Evolutionary conservation across 768 basidiomycete genomes (phyloP), one percentile per base, ranked within the genome.

Genomic region (Pleurotus tuoliensis): DNA sequence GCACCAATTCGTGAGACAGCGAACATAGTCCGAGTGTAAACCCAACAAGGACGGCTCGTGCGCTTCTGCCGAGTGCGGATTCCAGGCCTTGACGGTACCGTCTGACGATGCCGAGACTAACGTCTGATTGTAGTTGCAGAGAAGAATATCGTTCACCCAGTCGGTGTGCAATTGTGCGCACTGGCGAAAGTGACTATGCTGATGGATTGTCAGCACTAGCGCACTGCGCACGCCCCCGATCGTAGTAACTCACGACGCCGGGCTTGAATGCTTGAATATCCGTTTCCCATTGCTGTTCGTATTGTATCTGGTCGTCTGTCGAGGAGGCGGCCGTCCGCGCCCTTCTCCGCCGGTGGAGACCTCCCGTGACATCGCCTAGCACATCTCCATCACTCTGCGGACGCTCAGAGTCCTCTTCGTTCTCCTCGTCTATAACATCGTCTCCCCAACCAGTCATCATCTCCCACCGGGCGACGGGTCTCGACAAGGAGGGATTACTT

Each of bases 51-150:
- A 73, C 2, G 94, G 91, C 48, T 88, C 84, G 4, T 80, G 71
- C 6, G 81, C 73, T 15, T 76, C 66, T 11, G 74, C 61, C 0
- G 83, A 76, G 66, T 98, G 94, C 0, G 96, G 96, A 53, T 79
- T 86, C 96, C 97, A 98, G 0, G 93, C 85, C 65, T 94, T 90
- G 62, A 99, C 77, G 11, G 94, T 93, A 15, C 95, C 94, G 66
- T 98, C 96, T 2, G 95, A 96, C 0, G 97, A 98, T 0, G 92
- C 94, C 56, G 95, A 93, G 40, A 98, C 81, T 45, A 98, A 91
- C 3, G 90, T 97, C 67, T 95, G 94, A 62, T 97, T 94, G 59
- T 85, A 79, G 66, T 98, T 95, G 73, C 92, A 94, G 15, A 99
- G 79, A 2, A 94, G 66, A 47, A 98, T 83, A 64, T 98, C 96